Evolutionary conservation across 2,329 filamentous ascomycete genomes (phyloP).

Genomic region (Dothideomycetidae sp.): DNA sequence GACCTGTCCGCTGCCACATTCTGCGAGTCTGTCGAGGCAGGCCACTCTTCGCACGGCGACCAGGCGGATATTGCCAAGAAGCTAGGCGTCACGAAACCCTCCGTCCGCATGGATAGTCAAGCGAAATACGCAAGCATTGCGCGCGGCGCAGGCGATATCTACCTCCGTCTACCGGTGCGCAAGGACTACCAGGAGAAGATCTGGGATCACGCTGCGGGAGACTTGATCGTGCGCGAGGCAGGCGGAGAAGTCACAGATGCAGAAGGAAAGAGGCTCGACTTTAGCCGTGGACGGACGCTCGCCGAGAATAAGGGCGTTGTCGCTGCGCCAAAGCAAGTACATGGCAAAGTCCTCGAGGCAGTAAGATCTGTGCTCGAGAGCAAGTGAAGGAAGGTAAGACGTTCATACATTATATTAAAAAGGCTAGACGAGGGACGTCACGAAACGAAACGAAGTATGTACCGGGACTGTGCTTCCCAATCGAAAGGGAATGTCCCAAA

Average conservation of each 20-base stretch:
- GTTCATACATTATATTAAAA: too few species aligned
- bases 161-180: conserved; percentile 73
- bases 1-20: conserved; percentile 74
- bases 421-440: too few species aligned
- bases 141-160: conserved; percentile 84
- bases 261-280: conserved; percentile 71
- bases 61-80: conserved; percentile 70
- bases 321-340: conserved; percentile 65
- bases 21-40: conserved; percentile 92
- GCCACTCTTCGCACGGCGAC: conserved; percentile 78
- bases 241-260: conserved; percentile 87
- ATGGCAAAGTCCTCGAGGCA: conserved; percentile 60
- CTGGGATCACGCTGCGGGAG: conserved; percentile 95
- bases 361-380: conserved; percentile 63
- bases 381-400: too few species aligned
- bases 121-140: conserved; percentile 96
- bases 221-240: conserved; percentile 85
- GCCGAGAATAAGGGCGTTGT: conserved; percentile 87
- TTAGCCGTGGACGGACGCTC: conserved; percentile 72
- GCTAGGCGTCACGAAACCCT: conserved; percentile 76
- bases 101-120: conserved; percentile 92
- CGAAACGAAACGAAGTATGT: too few species aligned
- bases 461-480: too few species aligned
- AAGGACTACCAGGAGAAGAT: conserved; percentile 96
- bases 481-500: too few species aligned